phyloP scores from a whole-genome alignment of 2,329 filamentous ascomycete genomes.

The Alternaria dauci region DNA sequence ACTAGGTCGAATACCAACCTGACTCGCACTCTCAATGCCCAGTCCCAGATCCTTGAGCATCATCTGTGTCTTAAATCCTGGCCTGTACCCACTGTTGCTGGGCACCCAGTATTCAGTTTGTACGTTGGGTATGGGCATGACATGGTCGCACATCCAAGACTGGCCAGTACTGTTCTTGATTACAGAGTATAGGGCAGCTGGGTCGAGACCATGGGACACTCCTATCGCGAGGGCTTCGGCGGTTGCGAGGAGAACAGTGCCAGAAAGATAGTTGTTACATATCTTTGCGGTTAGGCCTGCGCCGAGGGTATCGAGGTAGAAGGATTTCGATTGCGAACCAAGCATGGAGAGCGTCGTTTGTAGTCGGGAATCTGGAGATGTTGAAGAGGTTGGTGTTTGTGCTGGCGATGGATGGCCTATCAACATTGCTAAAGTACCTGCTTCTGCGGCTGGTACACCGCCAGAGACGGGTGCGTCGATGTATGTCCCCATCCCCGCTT shows the following conservation, averaged over 20 bases:
- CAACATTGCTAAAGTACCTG: constrained; percentile 37
- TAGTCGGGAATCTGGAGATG: constrained; percentile 16
- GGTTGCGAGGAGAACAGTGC: constrained; percentile 43
- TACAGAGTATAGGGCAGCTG: constrained; percentile 34
- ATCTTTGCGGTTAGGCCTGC: constrained; percentile 46
- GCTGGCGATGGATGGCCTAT: constrained; percentile 36
- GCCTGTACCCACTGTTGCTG: constrained; percentile 44
- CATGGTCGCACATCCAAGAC: constrained; percentile 48
- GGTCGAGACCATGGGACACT: constrained; percentile 42
- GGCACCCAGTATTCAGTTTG: constrained; percentile 41
- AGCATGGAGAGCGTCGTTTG: constrained; percentile 27
- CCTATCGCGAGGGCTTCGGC: constrained; percentile 46
- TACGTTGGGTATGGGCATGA: constrained; percentile 45
- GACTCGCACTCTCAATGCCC: constrained; percentile 38
- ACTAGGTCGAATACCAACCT: constrained; percentile 34
- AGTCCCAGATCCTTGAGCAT: constrained; percentile 47
- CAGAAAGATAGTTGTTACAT: constrained; percentile 45
- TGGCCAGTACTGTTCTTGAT: constrained; percentile 44
- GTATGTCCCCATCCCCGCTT: constrained; percentile 29
- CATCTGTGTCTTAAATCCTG: constrained; percentile 48
- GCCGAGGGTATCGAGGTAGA: constrained; percentile 41
- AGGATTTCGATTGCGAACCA: constrained; percentile 38
- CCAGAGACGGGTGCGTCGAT: constrained; percentile 47
- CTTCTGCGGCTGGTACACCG: constrained; percentile 43
- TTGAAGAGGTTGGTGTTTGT: not conserved